Percentiles rank a stretch among this genome's conserved stretches.
phyloP scores from a whole-genome alignment of 2,329 filamentous ascomycete genomes.

The Phialemonium atrogriseum region DNA sequence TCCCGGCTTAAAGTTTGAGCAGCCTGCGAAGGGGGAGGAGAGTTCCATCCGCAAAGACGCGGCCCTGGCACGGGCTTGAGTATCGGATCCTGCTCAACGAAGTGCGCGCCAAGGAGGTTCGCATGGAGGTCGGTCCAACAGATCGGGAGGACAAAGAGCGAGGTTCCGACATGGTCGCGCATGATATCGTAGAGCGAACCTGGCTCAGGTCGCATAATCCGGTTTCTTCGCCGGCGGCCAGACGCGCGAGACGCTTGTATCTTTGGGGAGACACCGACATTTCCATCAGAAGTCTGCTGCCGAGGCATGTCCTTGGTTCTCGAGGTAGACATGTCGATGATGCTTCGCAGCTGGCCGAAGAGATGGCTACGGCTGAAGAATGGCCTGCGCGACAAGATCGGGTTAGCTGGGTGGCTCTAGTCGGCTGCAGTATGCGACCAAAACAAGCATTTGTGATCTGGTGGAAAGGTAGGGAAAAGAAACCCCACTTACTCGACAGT shows the following conservation, averaged over 20 bases:
- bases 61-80: constrained; percentile 29
- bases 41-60: constrained; percentile 4
- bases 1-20: constrained; percentile 33
- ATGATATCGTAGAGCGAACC: constrained; percentile 46
- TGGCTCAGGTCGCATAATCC: constrained; percentile 31
- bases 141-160: constrained; percentile 44
- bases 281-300: constrained; percentile 4
- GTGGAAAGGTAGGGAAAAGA: background rate
- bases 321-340: constrained; percentile 16
- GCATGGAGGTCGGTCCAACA: constrained; percentile 47
- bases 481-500: constrained; percentile 15
- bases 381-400: constrained; percentile 13
- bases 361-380: constrained; percentile 15
- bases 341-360: constrained; percentile 17
- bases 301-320: constrained; percentile 5
- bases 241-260: too few species aligned
- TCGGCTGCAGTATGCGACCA: too few species aligned
- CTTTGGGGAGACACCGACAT: constrained; percentile 1
- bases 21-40: constrained; percentile 27
- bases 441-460: too few species aligned
- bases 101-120: constrained; percentile 37
- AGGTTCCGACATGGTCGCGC: constrained; percentile 34
- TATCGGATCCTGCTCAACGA: constrained; percentile 32
- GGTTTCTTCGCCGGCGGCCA: constrained; percentile 15
- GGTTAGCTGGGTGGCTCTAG: too few species aligned